These are phyloP conservation scores for Exophiala mesophila DNA, from an alignment of 2,329 filamentous ascomycete species.

Conservation along the genomic window DNA sequence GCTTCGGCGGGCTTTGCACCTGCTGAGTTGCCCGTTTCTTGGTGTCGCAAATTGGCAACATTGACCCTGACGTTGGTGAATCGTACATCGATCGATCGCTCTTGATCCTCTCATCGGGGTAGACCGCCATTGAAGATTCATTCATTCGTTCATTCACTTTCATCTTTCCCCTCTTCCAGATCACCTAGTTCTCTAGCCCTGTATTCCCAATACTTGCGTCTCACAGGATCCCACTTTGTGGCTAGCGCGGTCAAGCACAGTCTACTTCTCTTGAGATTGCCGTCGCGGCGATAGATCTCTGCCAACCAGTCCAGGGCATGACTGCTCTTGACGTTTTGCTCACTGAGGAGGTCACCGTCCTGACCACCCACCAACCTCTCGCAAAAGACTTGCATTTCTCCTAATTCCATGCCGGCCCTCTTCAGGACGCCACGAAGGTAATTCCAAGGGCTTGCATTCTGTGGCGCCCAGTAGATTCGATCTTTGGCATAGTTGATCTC, in stretches of 20 bases:
- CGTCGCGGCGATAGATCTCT: constrained; percentile 40
- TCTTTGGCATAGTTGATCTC: constrained; percentile 71
- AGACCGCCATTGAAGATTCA: too few species aligned
- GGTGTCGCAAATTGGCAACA: too few species aligned
- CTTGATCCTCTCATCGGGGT: too few species aligned
- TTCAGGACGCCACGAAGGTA: constrained; percentile 74
- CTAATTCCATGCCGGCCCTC: constrained; percentile 54
- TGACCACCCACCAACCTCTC: constrained; percentile 42
- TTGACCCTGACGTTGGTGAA: too few species aligned
- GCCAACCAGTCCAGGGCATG: constrained; percentile 53
- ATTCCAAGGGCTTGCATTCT: constrained; percentile 94
- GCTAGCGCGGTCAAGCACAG: constrained; percentile 68
- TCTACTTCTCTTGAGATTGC: constrained; percentile 53
- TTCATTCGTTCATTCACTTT: too few species aligned
- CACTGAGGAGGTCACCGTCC: constrained; percentile 15
- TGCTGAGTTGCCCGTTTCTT: too few species aligned
- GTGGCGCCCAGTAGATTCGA: constrained; percentile 73
- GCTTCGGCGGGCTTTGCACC: too few species aligned
- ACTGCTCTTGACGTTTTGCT: constrained; percentile 50
- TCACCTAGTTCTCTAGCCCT: constrained; percentile 33
- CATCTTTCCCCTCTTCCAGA: not conserved
- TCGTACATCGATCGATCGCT: too few species aligned
- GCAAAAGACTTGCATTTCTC: constrained; percentile 50
- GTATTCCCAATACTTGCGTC: constrained; percentile 90
- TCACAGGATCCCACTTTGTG: constrained; percentile 84